Percentiles rank a stretch among this genome's conserved stretches.
These are phyloP conservation scores for Cyberlindnera samutprakarnensis DNA, from an alignment of 805 yeast genomes.

Conservation along the genomic window DNA sequence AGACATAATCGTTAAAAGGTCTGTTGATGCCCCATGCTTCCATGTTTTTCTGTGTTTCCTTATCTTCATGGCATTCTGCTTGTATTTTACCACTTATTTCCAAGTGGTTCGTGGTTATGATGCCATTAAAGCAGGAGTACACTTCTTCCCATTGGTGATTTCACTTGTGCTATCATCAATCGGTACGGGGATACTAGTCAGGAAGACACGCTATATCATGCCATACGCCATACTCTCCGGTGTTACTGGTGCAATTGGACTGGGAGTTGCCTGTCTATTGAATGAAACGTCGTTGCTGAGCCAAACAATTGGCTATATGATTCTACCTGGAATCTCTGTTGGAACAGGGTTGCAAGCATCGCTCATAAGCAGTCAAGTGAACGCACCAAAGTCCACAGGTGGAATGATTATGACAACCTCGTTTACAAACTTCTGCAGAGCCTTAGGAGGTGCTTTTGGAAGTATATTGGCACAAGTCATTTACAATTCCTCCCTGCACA, in stretches of 20 bases:
- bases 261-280: constrained; percentile 27
- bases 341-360: constrained; percentile 30
- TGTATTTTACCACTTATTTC: constrained; percentile 39
- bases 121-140: constrained; percentile 17
- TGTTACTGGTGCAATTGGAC: constrained; percentile 25
- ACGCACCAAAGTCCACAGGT: constrained; percentile 43
- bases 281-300: constrained; percentile 23
- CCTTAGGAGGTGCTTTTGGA: constrained; percentile 36
- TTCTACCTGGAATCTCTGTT: constrained; percentile 30
- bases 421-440: constrained; percentile 33
- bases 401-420: constrained; percentile 38
- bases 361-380: constrained; percentile 24
- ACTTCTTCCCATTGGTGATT: constrained; percentile 16
- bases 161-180: constrained; percentile 9
- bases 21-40: too few relatives aligned
- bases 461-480: constrained; percentile 30
- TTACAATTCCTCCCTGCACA: constrained; percentile 25
- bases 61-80: constrained; percentile 31
- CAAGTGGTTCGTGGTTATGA: constrained; percentile 35
- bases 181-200: constrained; percentile 23
- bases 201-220: constrained; percentile 27
- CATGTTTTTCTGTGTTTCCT: constrained; percentile 29
- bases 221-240: constrained; percentile 28
- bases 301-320: constrained; percentile 28
- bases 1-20: too few relatives aligned